Conservation (phyloP, 768 basidiomycete genomes). For the Russula earlei region DNA sequence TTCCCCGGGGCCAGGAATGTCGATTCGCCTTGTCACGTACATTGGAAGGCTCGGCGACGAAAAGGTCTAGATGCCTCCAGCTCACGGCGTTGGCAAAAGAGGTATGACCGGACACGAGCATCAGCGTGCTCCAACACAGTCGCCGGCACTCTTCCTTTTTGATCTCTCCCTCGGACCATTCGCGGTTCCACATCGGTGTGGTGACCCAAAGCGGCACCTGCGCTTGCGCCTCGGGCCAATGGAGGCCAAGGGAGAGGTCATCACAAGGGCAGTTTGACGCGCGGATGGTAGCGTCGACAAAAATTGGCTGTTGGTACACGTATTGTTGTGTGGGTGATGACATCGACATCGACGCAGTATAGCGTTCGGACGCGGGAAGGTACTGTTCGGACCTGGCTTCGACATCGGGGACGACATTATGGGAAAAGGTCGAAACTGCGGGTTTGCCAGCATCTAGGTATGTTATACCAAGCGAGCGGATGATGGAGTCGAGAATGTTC, state of each 20-base stretch:
- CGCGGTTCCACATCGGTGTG: constrained; percentile 53
- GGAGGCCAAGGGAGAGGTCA: constrained; percentile 40
- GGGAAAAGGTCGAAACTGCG: constrained; percentile 7
- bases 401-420: constrained; percentile 8
- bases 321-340: background rate
- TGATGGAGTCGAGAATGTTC: constrained; percentile 55
- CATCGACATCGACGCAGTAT: background rate
- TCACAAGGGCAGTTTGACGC: constrained; percentile 34
- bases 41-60: constrained; percentile 55
- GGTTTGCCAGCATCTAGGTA: constrained; percentile 48
- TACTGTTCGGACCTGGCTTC: background rate
- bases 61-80: constrained; percentile 34
- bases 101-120: constrained; percentile 54
- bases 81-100: constrained; percentile 44
- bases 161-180: constrained; percentile 54
- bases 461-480: constrained; percentile 51
- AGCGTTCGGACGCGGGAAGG: background rate
- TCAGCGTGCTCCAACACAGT: constrained; percentile 63
- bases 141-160: constrained; percentile 63
- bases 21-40: constrained; percentile 32
- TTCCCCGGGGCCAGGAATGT: background rate
- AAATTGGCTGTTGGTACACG: background rate
- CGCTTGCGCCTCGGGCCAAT: constrained; percentile 42
- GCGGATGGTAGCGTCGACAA: background rate
- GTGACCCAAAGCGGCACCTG: constrained; percentile 54